A percentile compares a stretch with the other conserved stretches of the same genome.
These are phyloP conservation scores for Alternaria rosae DNA, from an alignment of 2,329 filamentous ascomycete genomes.

Conservation along the genomic window DNA sequence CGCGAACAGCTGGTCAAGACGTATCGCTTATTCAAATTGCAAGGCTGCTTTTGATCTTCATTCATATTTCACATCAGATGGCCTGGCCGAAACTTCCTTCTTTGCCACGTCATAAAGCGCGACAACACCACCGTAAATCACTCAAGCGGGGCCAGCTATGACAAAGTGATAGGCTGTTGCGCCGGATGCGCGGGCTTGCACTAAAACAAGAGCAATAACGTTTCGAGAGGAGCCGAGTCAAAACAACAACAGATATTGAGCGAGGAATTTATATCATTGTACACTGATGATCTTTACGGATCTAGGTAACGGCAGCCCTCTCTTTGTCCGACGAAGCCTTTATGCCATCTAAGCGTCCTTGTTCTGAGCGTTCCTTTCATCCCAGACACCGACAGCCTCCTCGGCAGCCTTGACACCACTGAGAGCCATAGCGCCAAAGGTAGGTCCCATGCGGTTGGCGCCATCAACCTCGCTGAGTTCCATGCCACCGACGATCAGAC, in stretches of 20 bases:
- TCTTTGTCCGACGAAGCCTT: background rate
- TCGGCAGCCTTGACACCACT: constrained; percentile 91
- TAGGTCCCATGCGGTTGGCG: constrained; percentile 89
- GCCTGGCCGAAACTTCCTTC: background rate
- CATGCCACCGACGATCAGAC: constrained; percentile 94
- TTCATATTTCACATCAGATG: background rate
- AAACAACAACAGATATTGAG: background rate
- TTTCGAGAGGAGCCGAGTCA: background rate
- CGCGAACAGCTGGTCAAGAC: background rate
- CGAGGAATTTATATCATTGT: constrained; percentile 4
- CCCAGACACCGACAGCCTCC: constrained; percentile 80
- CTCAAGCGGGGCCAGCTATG: constrained; percentile 3
- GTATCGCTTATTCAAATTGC: background rate
- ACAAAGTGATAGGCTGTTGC: background rate
- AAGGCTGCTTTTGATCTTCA: background rate
- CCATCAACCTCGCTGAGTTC: constrained; percentile 90
- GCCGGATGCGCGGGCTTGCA: constrained; percentile 1
- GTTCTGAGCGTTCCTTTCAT: constrained; percentile 79
- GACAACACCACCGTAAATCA: constrained; percentile 7
- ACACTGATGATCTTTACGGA: background rate
- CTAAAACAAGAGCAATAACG: background rate
- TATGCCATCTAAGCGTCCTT: constrained; percentile 51
- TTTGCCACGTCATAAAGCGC: constrained; percentile 6
- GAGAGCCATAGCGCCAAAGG: constrained; percentile 88
- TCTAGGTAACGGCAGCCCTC: constrained; percentile 1